Percentiles rank a stretch among this genome's conserved stretches.
Conservation (phyloP, 179 eudicot species). For the Silene coronaria region DNA sequence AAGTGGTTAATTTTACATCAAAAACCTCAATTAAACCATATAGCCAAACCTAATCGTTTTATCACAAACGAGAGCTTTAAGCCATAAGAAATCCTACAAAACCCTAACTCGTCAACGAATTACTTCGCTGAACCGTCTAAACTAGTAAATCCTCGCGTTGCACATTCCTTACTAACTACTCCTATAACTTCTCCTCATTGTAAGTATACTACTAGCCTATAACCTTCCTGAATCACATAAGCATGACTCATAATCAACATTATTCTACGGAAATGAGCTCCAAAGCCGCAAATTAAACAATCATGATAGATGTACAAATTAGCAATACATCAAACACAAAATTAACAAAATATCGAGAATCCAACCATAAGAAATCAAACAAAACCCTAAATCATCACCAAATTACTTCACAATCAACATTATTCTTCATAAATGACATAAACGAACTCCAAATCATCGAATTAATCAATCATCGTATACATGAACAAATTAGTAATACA, state of each 20-base stretch:
- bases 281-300: neutral
- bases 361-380: neutral
- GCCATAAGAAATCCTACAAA: neutral
- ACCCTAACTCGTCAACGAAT: neutral
- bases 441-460: neutral
- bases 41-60: too few species aligned
- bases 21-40: neutral
- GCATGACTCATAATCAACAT: neutral
- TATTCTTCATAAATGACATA: too few species aligned
- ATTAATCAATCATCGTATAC: neutral
- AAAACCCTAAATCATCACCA: neutral
- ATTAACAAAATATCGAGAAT: neutral
- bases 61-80: neutral
- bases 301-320: neutral
- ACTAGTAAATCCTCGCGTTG: neutral
- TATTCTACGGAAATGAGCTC: neutral
- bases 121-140: neutral
- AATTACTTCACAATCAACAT: neutral
- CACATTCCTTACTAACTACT: neutral
- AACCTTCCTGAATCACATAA: neutral
- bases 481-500: neutral
- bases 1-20: neutral
- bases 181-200: neutral
- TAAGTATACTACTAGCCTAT: neutral
- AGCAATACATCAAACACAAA: neutral